Conservation (phyloP, 2,329 filamentous ascomycete genomes). For the Colletotrichum simmondsii region DNA sequence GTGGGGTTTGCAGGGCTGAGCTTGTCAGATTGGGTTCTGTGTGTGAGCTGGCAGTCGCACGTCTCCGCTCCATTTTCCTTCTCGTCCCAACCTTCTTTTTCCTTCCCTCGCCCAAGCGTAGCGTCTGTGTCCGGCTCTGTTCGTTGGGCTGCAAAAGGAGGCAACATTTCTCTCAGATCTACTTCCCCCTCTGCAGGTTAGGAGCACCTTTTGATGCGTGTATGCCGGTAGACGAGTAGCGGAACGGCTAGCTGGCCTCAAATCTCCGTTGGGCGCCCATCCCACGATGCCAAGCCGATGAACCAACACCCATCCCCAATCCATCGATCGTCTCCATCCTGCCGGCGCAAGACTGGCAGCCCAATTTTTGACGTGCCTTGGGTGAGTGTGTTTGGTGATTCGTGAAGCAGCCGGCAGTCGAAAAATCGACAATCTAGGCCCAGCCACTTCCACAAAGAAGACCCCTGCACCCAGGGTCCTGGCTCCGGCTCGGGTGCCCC, state of each 20-base stretch:
- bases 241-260: conserved; percentile 12
- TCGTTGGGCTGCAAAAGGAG: conserved; percentile 12
- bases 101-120: not conserved
- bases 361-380: not conserved
- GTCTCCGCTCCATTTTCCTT: not conserved
- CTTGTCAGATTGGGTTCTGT: conserved; percentile 32
- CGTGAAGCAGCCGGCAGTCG: not conserved
- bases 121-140: not conserved
- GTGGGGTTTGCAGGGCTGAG: conserved; percentile 35
- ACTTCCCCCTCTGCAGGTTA: not conserved
- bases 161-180: not conserved
- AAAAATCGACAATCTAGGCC: not conserved
- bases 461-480: conserved; percentile 2
- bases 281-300: conserved; percentile 22
- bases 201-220: not conserved
- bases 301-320: conserved; percentile 1
- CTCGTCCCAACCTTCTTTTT: conserved; percentile 26
- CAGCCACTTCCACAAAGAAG: not conserved
- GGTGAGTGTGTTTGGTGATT: not conserved
- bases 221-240: too few species aligned
- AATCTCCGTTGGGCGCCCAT: conserved; percentile 5
- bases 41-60: conserved; percentile 30
- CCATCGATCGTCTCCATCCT: not conserved
- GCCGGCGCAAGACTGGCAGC: not conserved
- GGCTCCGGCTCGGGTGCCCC: not conserved